These are phyloP conservation scores for Sporisorium exsertum DNA, from an alignment of 1,284 basidiomycete species.

Conservation along the genomic window DNA sequence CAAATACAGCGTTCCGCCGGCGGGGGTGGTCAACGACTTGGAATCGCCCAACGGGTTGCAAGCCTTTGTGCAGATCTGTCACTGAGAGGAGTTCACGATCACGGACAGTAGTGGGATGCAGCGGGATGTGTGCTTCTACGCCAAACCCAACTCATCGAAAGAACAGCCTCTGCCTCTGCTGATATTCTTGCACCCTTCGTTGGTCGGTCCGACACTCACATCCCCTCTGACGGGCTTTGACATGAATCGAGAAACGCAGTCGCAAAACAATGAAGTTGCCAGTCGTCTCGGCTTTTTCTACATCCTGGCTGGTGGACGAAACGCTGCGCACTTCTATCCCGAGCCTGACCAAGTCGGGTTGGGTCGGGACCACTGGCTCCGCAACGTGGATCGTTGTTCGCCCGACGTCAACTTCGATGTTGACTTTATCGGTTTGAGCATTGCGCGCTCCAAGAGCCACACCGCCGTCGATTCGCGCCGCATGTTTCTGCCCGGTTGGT, in stretches of 20 bases:
- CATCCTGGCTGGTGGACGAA: constrained; percentile 30
- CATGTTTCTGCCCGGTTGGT: constrained; percentile 29
- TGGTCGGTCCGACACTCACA: constrained; percentile 2
- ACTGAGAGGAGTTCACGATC: constrained; percentile 23
- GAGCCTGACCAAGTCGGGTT: constrained; percentile 23
- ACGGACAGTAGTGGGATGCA: constrained; percentile 15
- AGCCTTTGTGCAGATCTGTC: constrained; percentile 25
- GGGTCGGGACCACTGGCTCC: constrained; percentile 46
- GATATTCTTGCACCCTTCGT: constrained; percentile 28
- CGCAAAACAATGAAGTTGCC: constrained; percentile 25
- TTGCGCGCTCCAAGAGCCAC: constrained; percentile 23
- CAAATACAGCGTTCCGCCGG: constrained; percentile 27
- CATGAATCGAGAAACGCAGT: constrained; percentile 21
- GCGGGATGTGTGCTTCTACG: constrained; percentile 32
- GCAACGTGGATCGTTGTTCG: constrained; percentile 40
- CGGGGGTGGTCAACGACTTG: constrained; percentile 10
- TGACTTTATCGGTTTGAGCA: constrained; percentile 32
- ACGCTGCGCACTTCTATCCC: constrained; percentile 33
- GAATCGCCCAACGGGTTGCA: constrained; percentile 30
- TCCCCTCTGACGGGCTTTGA: constrained; percentile 30
- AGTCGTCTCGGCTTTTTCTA: constrained; percentile 29
- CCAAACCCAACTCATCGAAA: constrained; percentile 28
- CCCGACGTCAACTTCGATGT: constrained; percentile 25
- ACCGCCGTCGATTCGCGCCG: constrained; percentile 21
- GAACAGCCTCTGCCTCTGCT: constrained; percentile 32